Conservation (phyloP, 108 stramenopile genomes). For the Cyclotella distinguenda region DNA sequence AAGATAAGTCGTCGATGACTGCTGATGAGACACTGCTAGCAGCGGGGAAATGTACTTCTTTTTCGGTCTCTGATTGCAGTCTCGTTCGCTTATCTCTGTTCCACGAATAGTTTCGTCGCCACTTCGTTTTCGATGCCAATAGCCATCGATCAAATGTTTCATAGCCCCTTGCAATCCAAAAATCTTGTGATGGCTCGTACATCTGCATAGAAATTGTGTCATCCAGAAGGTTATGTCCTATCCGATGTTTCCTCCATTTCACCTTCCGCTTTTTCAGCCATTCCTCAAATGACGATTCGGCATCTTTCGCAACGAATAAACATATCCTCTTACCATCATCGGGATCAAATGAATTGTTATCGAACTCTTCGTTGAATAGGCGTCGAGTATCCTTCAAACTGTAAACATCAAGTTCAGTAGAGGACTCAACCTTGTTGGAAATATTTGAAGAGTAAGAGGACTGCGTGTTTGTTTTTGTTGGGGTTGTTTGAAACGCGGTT, state of each 20-base stretch:
- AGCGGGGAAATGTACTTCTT: constrained; percentile 56
- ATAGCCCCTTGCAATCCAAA: constrained; percentile 68
- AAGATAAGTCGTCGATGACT: neutral
- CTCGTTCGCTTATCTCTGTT: constrained; percentile 48
- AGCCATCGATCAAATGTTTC: constrained; percentile 63
- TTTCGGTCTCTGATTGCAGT: constrained; percentile 62
- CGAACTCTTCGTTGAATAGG: constrained; percentile 33
- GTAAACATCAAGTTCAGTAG: neutral
- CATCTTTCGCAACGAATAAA: constrained; percentile 12
- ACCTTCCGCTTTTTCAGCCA: constrained; percentile 59
- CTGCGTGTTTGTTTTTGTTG: neutral
- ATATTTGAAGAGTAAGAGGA: neutral
- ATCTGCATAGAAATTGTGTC: constrained; percentile 17
- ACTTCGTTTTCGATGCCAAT: constrained; percentile 34
- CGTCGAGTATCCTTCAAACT: constrained; percentile 12
- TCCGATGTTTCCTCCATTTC: constrained; percentile 53
- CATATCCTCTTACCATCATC: constrained; percentile 48
- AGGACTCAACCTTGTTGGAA: neutral
- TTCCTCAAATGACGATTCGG: constrained; percentile 28
- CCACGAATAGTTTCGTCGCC: constrained; percentile 69
- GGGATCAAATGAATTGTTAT: constrained; percentile 47
- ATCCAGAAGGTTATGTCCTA: no score
- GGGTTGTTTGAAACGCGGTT: neutral
- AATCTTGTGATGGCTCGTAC: no score
- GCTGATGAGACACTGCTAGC: neutral